Conservation (phyloP, 2,329 filamentous ascomycete genomes). For the Daldinia sp. region DNA sequence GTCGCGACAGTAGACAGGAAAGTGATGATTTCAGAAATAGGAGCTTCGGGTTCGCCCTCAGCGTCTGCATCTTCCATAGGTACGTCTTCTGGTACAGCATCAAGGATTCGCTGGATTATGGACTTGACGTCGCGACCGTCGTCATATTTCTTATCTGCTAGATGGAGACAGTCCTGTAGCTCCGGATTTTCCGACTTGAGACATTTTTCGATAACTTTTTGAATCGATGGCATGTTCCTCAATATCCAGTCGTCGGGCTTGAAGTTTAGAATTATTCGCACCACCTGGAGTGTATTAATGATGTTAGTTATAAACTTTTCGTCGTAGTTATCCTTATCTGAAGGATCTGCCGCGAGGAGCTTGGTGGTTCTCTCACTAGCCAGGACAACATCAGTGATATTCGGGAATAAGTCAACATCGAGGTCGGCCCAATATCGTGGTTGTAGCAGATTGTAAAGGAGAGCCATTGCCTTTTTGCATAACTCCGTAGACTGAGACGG, state of each 20-base stretch:
- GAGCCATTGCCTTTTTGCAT: conserved; percentile 83
- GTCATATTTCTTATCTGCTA: conserved; percentile 75
- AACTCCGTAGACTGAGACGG: conserved; percentile 77
- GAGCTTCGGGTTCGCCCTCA: conserved; percentile 83
- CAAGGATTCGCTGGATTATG: conserved; percentile 83
- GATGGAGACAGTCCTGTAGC: conserved; percentile 91
- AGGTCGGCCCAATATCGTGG: conserved; percentile 92
- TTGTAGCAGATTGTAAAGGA: conserved; percentile 87
- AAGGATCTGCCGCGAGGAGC: conserved; percentile 69
- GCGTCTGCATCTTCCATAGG: conserved; percentile 82
- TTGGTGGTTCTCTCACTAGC: conserved; percentile 80
- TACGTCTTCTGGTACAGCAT: conserved; percentile 85
- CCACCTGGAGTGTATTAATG: conserved; percentile 92
- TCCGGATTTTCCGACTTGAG: conserved; percentile 90
- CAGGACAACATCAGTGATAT: conserved; percentile 87
- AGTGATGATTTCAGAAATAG: conserved; percentile 87
- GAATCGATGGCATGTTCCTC: conserved; percentile 79
- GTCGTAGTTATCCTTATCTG: conserved; percentile 78
- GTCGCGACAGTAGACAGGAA: conserved; percentile 88
- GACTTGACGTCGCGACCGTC: conserved; percentile 79
- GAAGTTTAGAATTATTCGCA: conserved; percentile 88
- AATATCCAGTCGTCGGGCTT: conserved; percentile 93
- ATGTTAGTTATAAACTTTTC: conserved; percentile 88
- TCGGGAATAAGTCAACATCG: conserved; percentile 90
- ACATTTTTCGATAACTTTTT: conserved; percentile 90